phyloP scores from a whole-genome alignment of 169 alveolate species.

The Plasmodium gaboni region DNA sequence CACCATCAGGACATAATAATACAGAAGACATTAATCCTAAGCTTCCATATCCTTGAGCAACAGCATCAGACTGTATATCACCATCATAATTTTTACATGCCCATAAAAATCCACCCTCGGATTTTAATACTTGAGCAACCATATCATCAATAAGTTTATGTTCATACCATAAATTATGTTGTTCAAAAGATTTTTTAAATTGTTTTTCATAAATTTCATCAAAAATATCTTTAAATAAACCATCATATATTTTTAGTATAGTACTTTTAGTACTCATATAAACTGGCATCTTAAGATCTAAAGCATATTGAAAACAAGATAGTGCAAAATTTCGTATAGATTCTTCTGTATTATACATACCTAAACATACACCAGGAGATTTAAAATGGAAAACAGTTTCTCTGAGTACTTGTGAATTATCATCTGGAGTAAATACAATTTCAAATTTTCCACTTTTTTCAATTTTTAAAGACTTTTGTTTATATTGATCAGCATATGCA shows the following conservation, averaged over 20 bases:
- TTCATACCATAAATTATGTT: slow-evolving; percentile 91
- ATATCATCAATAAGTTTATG: slow-evolving; percentile 97
- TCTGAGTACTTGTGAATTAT: slow-evolving; percentile 77
- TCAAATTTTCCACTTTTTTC: slow-evolving; percentile 92
- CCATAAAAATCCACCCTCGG: slow-evolving; percentile 97
- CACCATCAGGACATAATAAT: slow-evolving; percentile 94
- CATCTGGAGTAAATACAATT: slow-evolving; percentile 89
- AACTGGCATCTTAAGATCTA: slow-evolving; percentile 91
- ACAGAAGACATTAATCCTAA: slow-evolving; percentile 96
- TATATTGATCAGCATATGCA: slow-evolving; percentile 97
- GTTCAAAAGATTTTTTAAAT: slow-evolving; percentile 89
- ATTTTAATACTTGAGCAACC: slow-evolving; percentile 96
- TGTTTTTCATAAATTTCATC: slow-evolving; percentile 90
- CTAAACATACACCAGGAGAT: slow-evolving; percentile 92
- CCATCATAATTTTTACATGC: slow-evolving; percentile 99
- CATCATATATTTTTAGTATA: slow-evolving; percentile 94
- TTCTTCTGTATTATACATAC: slow-evolving; percentile 95
- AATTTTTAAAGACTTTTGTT: slow-evolving; percentile 89
- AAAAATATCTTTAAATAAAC: slow-evolving; percentile 95
- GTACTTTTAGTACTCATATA: slow-evolving; percentile 95
- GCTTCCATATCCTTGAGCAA: slow-evolving; percentile 96
- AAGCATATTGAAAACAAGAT: slow-evolving; percentile 93
- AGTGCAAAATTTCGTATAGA: slow-evolving; percentile 95
- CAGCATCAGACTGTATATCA: slow-evolving; percentile 96
- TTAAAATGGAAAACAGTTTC: slow-evolving; percentile 81